These are phyloP conservation scores for Calophaca sinica DNA, from an alignment of 306 rosid species.

Conservation along the genomic window DNA sequence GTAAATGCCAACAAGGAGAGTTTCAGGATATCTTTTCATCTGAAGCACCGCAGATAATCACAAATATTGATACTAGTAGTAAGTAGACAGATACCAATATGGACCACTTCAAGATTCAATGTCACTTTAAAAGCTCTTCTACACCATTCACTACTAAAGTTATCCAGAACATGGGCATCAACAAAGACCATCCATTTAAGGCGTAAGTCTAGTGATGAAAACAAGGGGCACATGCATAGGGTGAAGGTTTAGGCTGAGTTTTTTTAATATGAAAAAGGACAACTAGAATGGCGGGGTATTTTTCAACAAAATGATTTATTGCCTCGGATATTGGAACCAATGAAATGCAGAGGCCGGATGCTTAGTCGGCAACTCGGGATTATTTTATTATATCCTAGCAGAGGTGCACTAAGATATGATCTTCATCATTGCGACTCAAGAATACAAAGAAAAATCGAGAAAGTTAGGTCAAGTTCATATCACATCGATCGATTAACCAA, in stretches of 20 bases:
- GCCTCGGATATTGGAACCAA: slow-evolving; percentile 51
- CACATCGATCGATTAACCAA: neutral
- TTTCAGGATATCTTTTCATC: neutral
- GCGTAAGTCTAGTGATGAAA: slow-evolving; percentile 1
- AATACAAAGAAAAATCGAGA: neutral
- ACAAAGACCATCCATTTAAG: slow-evolving; percentile 38
- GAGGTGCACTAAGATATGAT: slow-evolving; percentile 30
- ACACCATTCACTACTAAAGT: slow-evolving; percentile 27
- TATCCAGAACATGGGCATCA: slow-evolving; percentile 23
- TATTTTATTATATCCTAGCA: neutral
- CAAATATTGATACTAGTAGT: neutral
- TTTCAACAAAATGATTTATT: slow-evolving; percentile 1
- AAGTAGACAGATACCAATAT: neutral
- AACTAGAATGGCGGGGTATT: neutral
- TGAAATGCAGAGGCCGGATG: slow-evolving; percentile 8
- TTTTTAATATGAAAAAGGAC: neutral
- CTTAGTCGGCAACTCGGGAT: slow-evolving; percentile 32
- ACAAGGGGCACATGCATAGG: slow-evolving; percentile 16
- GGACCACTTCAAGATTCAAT: slow-evolving; percentile 35
- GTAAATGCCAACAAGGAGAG: neutral
- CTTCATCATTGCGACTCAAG: slow-evolving; percentile 36
- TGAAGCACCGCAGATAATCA: neutral
- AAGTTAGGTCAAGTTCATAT: slow-evolving; percentile 48
- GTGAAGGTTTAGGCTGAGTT: slow-evolving; percentile 16
- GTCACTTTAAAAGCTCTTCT: slow-evolving; percentile 31